Conservation (phyloP, 2,329 filamentous ascomycete genomes). For the Phaeosphaeria sp. region DNA sequence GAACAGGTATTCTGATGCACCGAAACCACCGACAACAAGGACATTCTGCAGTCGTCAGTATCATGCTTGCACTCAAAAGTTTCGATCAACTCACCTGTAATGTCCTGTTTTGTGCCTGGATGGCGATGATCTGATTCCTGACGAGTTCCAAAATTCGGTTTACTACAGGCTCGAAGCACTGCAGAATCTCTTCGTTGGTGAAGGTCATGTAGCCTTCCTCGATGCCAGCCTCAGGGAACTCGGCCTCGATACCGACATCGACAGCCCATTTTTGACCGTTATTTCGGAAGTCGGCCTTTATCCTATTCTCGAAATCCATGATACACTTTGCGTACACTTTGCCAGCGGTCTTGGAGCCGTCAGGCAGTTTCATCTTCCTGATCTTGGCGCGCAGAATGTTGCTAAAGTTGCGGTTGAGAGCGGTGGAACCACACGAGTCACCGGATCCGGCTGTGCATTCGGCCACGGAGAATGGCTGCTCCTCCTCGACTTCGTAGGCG, state of each 20-base stretch:
- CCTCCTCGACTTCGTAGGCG: slow-evolving; percentile 97
- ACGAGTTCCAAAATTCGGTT: slow-evolving; percentile 96
- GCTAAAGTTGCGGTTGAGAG: slow-evolving; percentile 96
- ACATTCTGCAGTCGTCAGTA: slow-evolving; percentile 70
- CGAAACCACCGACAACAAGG: slow-evolving; percentile 95
- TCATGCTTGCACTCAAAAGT: too few species aligned
- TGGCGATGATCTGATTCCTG: slow-evolving; percentile 97
- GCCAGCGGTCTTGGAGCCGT: slow-evolving; percentile 95
- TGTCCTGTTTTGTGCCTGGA: slow-evolving; percentile 93
- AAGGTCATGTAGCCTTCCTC: slow-evolving; percentile 99
- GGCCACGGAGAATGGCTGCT: slow-evolving; percentile 94
- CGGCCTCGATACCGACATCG: slow-evolving; percentile 96
- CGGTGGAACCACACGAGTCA: slow-evolving; percentile 97
- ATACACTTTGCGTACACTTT: slow-evolving; percentile 99
- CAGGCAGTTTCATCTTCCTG: slow-evolving; percentile 97
- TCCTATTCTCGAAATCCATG: slow-evolving; percentile 99
- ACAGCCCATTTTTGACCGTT: slow-evolving; percentile 99
- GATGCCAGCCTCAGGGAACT: slow-evolving; percentile 96
- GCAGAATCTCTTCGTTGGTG: slow-evolving; percentile 97
- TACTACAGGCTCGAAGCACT: slow-evolving; percentile 98
- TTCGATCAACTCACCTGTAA: slow-evolving; percentile 78
- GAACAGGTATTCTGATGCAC: slow-evolving; percentile 98
- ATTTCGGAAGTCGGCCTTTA: slow-evolving; percentile 99
- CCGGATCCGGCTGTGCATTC: slow-evolving; percentile 97
- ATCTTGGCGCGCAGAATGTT: slow-evolving; percentile 98